Conservation (phyloP, 129 eudicot genomes). For the Silybum marianum region DNA sequence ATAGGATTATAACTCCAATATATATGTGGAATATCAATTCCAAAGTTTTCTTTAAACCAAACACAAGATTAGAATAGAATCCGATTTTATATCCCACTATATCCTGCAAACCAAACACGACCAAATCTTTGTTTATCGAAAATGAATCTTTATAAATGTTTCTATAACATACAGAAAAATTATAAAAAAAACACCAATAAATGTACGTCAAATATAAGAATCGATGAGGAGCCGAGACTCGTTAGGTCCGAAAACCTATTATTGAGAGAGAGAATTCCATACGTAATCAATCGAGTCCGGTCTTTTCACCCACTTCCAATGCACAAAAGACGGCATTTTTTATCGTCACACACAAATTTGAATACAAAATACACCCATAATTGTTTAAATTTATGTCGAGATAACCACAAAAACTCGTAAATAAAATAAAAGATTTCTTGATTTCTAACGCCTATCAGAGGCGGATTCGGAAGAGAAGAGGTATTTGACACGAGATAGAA, state of each 20-base stretch:
- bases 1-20: too few relatives aligned
- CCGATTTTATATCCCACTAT: too few relatives aligned
- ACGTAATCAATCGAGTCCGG: slow-evolving; percentile 9
- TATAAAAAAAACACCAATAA: not conserved
- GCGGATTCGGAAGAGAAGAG: slow-evolving; percentile 88
- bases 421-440: slow-evolving; percentile 16
- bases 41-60: too few relatives aligned
- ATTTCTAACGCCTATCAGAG: slow-evolving; percentile 58
- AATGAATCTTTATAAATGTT: too few relatives aligned
- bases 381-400: not conserved
- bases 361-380: slow-evolving; percentile 17
- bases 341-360: slow-evolving; percentile 36
- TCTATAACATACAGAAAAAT: not conserved
- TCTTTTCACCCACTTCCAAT: slow-evolving; percentile 20
- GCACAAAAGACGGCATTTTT: slow-evolving; percentile 17
- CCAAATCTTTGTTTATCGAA: too few relatives aligned
- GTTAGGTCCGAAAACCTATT: not conserved
- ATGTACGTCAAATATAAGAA: not conserved
- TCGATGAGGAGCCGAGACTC: not conserved
- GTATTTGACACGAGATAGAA: slow-evolving; percentile 89
- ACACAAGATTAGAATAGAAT: too few relatives aligned
- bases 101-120: too few relatives aligned
- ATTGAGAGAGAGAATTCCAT: not conserved
- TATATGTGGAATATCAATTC: too few relatives aligned
- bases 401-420: slow-evolving; percentile 26